Base-by-base conservation (phyloP, 495 filamentous ascomycete genomes). In the Penicillium paradoxum region DNA sequence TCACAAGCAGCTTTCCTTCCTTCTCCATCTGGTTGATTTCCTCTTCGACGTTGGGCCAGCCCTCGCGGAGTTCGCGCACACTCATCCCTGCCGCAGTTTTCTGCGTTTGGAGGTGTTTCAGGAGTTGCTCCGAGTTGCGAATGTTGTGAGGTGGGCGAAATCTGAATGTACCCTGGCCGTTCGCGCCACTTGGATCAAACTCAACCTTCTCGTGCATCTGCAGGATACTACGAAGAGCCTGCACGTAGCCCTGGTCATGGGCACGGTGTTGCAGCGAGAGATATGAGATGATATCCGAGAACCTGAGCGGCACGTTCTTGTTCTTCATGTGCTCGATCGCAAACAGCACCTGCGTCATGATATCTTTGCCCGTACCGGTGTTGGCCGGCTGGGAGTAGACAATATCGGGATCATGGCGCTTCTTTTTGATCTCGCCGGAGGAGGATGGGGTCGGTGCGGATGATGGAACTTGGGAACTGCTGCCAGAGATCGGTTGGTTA, bases 61-160 rank as follows among this genome's bases (percentile, higher is more conserved):
- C 95, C 62, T 98, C 93, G 66, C 92, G 91, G 24, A 98, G 78
- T 51, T 96, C 89, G 63, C 87, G 89, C 43, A 97, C 89, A 40
- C 72, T 75, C 46, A 97, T 81, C 2, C 90, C 90, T 44, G 83
- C 79, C 1, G 88, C 87, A n/a, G 90, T 91, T 13, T 80, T 79
- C 70, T 89, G 89, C 32, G 78, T 73, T 67, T 95, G 89, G 29
- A 98, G 80, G 64, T 88, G 84, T 38, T 79, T 79, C 22, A 95
- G 81, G 33, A 98, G 79, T 60, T 87, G 83, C 45, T 87, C 82
- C 51, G 84, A 80, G 50, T 72, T 82, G 53, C 81, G 82, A 32
- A 97, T 91, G 50, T 87, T 83, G 63, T 90, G 87, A 41, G 85
- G 82, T 17, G 93, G 90, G 14, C 81, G 81, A 73, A 90, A 95